Conservation (phyloP, 768 basidiomycete species). For the Mycena amicta region DNA sequence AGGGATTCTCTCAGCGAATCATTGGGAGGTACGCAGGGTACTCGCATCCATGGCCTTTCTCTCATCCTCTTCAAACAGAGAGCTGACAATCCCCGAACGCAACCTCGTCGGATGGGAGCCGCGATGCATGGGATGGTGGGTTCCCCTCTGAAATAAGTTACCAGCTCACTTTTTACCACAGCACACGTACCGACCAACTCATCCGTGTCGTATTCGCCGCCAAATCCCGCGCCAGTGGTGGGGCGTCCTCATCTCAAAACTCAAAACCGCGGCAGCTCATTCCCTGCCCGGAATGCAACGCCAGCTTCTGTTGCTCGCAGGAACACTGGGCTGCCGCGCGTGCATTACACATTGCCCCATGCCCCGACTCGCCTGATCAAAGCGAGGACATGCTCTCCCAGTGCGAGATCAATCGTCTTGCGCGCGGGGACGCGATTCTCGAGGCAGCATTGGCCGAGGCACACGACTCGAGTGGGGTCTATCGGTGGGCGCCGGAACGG, state of each 20-base stretch:
- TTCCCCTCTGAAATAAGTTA: not conserved
- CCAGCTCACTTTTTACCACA: slow-evolving; percentile 1
- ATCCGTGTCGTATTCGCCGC: slow-evolving; percentile 26
- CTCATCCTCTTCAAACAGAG: not conserved
- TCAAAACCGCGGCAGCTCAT: slow-evolving; percentile 10
- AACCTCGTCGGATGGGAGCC: slow-evolving; percentile 27
- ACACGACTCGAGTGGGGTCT: slow-evolving; percentile 12
- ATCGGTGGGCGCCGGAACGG: slow-evolving; percentile 36
- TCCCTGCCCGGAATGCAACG: slow-evolving; percentile 27
- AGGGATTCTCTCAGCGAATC: not conserved
- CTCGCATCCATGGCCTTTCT: not conserved
- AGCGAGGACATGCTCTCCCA: slow-evolving; percentile 24
- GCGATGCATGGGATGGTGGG: slow-evolving; percentile 28
- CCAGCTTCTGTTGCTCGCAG: slow-evolving; percentile 30
- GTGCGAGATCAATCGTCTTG: slow-evolving; percentile 29
- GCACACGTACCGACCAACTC: slow-evolving; percentile 28
- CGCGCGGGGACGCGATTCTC: slow-evolving; percentile 22
- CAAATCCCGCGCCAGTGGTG: not conserved
- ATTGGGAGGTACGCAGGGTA: not conserved
- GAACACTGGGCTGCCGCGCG: slow-evolving; percentile 26
- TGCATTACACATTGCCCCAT: slow-evolving; percentile 22
- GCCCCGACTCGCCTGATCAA: slow-evolving; percentile 21
- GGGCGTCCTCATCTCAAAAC: not conserved
- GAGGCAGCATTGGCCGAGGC: not conserved
- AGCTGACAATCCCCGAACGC: slow-evolving; percentile 3